Evolutionary conservation across 768 basidiomycete genomes (phyloP).

Genomic region (Pleurotus sapidus): DNA sequence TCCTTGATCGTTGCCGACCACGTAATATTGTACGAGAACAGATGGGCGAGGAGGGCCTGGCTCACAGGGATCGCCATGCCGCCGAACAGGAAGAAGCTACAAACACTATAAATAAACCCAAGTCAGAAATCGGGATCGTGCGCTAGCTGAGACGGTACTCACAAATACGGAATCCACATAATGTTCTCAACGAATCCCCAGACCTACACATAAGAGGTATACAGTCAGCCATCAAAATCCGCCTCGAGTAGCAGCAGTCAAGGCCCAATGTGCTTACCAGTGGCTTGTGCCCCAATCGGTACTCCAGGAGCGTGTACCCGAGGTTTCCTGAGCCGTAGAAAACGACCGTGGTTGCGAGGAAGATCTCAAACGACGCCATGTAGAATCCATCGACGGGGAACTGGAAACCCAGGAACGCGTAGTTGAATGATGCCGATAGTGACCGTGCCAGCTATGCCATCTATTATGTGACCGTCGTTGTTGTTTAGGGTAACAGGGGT

Average conservation of each 20-base stretch:
- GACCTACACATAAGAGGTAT: conserved; percentile 23
- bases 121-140: no score
- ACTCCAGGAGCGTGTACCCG: conserved; percentile 70
- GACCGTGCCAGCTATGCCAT: conserved; percentile 65
- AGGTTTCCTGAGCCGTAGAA: conserved; percentile 75
- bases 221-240: conserved; percentile 19
- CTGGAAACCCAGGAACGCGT: conserved; percentile 69
- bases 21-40: conserved; percentile 53
- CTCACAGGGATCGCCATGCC: conserved; percentile 70
- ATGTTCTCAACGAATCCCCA: conserved; percentile 54
- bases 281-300: conserved; percentile 60
- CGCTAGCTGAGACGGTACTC: conserved; percentile 22
- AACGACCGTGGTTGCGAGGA: conserved; percentile 73
- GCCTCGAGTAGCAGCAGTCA: background rate
- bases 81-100: conserved; percentile 77
- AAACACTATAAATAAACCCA: background rate
- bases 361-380: conserved; percentile 79
- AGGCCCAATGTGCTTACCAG: conserved; percentile 30
- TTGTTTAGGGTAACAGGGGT: background rate
- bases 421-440: conserved; percentile 72
- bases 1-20: conserved; percentile 73
- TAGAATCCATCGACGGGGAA: conserved; percentile 75
- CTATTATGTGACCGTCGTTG: conserved; percentile 12
- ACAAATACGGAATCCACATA: conserved; percentile 77
- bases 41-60: conserved; percentile 66